Base-by-base conservation (phyloP, 129 eudicot genomes). In the Heracleum sosnowskyi region DNA sequence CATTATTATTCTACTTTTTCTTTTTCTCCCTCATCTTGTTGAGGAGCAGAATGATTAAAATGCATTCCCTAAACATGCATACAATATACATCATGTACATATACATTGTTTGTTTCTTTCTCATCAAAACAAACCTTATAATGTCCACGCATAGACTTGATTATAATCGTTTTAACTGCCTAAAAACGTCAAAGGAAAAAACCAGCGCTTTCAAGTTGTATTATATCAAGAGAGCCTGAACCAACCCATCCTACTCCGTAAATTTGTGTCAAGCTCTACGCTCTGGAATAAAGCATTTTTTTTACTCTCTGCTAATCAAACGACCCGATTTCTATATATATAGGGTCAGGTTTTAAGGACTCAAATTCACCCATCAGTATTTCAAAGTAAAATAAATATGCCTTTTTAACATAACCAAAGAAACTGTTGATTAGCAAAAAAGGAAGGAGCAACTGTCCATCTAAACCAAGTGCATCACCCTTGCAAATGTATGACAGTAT, bases 71-170 rank as follows among this genome's bases (percentile, higher is more conserved):
- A 17, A 17, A 18, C 57, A 18, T 18, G 2, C 57, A 49, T 47
- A 34, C 45, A 69, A 17, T 13, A 13, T 69, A 35, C n/a, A 17
- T 20, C n/a, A 17, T 20, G 2, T 4, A 26, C 37, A 11, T 33
- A 0, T 22, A 36, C 33, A 37, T 37, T 16, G 13, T 18, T 70
- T 37, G 75, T 71, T 71, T 71, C 8, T 4, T 71, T 39, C 75
- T 71, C 75, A 71, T 71, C 28, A 71, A 71, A 37, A 9, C 75
- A 71, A 39, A 71, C 9, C 75, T 71, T 41, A 39, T 70, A 22
- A 0, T 12, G 66, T 10, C 73, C n/a, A 6, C 35, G 5, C 41
- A 68, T 16, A 3, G 17, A 33, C 22, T 68, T 13, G 8, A 39
- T 70, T 71, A 5, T 20, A 22, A 37, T 37, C 31, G 47, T 70